Evolutionary conservation across 176 grass and related monocot species (phyloP), one percentile per base, ranked within the genome.

Genomic region (Urochloa ruziziensis): DNA sequence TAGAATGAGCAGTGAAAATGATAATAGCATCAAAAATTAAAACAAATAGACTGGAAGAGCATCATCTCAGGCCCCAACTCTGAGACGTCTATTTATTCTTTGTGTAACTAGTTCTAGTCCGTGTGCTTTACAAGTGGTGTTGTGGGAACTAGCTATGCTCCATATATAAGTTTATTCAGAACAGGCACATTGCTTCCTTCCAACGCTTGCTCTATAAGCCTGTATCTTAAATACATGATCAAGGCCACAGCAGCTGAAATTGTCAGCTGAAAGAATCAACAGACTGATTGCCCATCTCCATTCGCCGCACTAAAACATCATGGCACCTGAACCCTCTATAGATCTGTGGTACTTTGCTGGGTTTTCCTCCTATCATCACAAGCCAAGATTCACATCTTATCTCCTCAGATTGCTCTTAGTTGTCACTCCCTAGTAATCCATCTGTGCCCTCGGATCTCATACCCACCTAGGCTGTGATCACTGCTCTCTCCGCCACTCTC

Each of bases 371-470:
- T 63, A 46, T 57, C 39, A 57, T 21, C 81, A 63, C 35, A 54
- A 12, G 21, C 49, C 81, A 65, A 70, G 17, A 13, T 67, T 73
- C 36, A 52, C 42, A 10, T 15, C 9, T 9, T 2, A 30, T 30
- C 43, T 48, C 43, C 16, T 25, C 47, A 64, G 6, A 54, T 42
- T 21, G 1, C 39, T 69, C 14, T 30, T 78, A 71, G 63, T 70
- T 79, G 33, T 88, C 69, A 97, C 64, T 94, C 89, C 77, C 86
- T 94, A 4, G 88, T 94, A 19, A 94, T 71, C 94, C 94, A 97
- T 70, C 94, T 82, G 47, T 71, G 86, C 17, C 94, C 94, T 52
- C 78, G 51, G 62, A 92, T 79, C 77, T 94, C 85, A 63, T 85
- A 97, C 49, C 88, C 81, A 17, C 90, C 92, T 28, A 85, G 64